A percentile compares a stretch with the other conserved stretches of the same genome.
Conservation (phyloP, 1,284 basidiomycete genomes). For the Marasmius sp. region DNA sequence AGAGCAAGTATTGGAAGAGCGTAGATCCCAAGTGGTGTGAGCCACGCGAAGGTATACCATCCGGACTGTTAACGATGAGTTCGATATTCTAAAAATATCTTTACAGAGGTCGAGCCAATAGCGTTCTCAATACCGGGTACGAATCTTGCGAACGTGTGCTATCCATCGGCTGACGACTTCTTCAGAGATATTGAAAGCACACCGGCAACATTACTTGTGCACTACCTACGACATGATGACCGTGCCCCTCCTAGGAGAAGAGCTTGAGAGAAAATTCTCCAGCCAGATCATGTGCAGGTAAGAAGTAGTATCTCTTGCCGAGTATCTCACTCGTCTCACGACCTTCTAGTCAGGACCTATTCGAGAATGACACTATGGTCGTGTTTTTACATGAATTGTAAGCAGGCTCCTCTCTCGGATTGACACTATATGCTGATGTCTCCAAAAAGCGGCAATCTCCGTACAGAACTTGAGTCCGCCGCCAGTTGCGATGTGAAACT, state of each 20-base stretch:
- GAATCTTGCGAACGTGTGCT: background rate
- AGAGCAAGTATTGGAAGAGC: slow-evolving; percentile 90
- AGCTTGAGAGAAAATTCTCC: slow-evolving; percentile 68
- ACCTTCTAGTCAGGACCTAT: slow-evolving; percentile 55
- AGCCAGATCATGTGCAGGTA: slow-evolving; percentile 87
- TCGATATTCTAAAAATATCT: slow-evolving; percentile 7
- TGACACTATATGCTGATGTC: background rate
- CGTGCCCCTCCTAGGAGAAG: slow-evolving; percentile 70
- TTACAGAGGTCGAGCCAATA: slow-evolving; percentile 54
- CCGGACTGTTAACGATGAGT: background rate
- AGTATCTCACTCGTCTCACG: slow-evolving; percentile 4
- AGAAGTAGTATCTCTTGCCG: slow-evolving; percentile 30
- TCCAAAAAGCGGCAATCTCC: slow-evolving; percentile 75
- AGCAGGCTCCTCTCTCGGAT: slow-evolving; percentile 26
- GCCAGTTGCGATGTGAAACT: slow-evolving; percentile 72
- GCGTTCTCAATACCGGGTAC: slow-evolving; percentile 68
- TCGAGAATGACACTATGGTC: slow-evolving; percentile 70
- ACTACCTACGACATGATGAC: slow-evolving; percentile 74
- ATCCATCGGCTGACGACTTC: slow-evolving; percentile 1
- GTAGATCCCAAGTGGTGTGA: slow-evolving; percentile 79
- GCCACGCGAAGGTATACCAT: slow-evolving; percentile 65
- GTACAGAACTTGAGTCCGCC: slow-evolving; percentile 74
- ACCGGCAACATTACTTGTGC: slow-evolving; percentile 80
- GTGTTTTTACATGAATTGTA: slow-evolving; percentile 93
- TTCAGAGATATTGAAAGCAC: slow-evolving; percentile 79